Evolutionary conservation across 2,329 filamentous ascomycete species (phyloP).

Genomic region (Colletotrichum shisoi): DNA sequence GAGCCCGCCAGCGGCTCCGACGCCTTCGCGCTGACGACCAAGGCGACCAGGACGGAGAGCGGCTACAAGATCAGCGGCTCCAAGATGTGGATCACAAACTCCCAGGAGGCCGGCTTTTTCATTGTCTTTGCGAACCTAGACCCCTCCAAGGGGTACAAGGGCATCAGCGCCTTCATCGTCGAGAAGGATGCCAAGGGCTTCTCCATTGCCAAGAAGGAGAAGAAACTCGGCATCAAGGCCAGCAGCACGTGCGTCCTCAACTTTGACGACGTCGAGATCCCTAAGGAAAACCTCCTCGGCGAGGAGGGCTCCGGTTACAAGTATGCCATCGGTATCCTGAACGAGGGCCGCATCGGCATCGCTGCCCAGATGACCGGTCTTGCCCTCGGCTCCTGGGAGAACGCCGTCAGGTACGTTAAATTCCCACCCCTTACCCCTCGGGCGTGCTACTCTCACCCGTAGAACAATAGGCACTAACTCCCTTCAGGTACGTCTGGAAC

Average conservation of each 20-base stretch:
- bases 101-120: constrained; percentile 91
- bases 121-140: constrained; percentile 98
- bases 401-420: constrained; percentile 74
- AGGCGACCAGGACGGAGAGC: constrained; percentile 80
- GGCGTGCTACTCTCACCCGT: not conserved
- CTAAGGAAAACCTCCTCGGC: constrained; percentile 86
- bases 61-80: constrained; percentile 88
- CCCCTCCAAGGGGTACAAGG: constrained; percentile 91
- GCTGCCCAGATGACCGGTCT: constrained; percentile 98
- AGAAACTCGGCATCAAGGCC: constrained; percentile 96
- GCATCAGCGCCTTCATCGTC: constrained; percentile 94
- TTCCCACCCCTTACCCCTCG: not conserved
- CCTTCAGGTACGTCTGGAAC: constrained; percentile 86
- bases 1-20: constrained; percentile 94
- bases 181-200: constrained; percentile 91
- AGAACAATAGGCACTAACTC: not conserved
- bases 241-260: constrained; percentile 97
- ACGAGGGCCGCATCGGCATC: constrained; percentile 97
- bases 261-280: constrained; percentile 94
- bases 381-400: constrained; percentile 92
- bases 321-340: constrained; percentile 91
- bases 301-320: constrained; percentile 94
- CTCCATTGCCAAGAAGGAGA: constrained; percentile 98
- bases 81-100: constrained; percentile 99
- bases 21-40: constrained; percentile 92